phyloP scores from a whole-genome alignment of 768 basidiomycete genomes.

The Leccinum broughii region DNA sequence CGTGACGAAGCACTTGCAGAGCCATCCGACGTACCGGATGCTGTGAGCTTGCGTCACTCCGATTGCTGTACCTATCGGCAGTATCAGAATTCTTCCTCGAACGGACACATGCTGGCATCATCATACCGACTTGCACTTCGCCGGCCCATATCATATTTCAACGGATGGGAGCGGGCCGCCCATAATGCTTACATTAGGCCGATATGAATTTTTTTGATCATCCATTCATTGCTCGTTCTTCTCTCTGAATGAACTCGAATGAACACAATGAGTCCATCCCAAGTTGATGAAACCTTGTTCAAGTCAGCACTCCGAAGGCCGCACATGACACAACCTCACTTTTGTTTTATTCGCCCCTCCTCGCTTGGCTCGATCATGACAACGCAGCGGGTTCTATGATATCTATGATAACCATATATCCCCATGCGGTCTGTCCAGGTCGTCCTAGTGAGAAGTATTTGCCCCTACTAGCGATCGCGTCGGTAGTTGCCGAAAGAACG shows the following conservation, averaged over 20 bases:
- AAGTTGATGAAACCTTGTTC: constrained; percentile 4
- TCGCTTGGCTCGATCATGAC: neutral
- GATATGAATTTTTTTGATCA: constrained; percentile 4
- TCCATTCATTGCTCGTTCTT: neutral
- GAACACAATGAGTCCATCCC: neutral
- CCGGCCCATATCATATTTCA: neutral
- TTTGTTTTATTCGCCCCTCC: neutral
- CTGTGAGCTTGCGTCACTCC: neutral
- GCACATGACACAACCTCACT: neutral
- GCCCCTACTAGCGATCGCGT: constrained; percentile 15
- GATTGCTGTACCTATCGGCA: neutral
- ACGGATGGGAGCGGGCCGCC: constrained; percentile 11
- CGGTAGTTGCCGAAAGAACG: constrained; percentile 14
- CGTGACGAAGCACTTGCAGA: neutral
- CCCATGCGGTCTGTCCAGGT: constrained; percentile 14
- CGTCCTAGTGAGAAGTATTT: constrained; percentile 3
- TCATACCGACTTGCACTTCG: neutral
- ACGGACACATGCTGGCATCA: neutral
- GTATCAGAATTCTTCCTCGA: constrained; percentile 5
- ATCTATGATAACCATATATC: constrained; percentile 13
- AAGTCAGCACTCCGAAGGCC: constrained; percentile 1
- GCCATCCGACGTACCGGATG: neutral
- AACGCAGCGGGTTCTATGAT: constrained; percentile 7
- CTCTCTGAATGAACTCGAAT: neutral
- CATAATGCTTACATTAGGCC: constrained; percentile 18